Evolutionary conservation across 257 asterid species (phyloP).

Genomic region (Linderniella brevidens): DNA sequence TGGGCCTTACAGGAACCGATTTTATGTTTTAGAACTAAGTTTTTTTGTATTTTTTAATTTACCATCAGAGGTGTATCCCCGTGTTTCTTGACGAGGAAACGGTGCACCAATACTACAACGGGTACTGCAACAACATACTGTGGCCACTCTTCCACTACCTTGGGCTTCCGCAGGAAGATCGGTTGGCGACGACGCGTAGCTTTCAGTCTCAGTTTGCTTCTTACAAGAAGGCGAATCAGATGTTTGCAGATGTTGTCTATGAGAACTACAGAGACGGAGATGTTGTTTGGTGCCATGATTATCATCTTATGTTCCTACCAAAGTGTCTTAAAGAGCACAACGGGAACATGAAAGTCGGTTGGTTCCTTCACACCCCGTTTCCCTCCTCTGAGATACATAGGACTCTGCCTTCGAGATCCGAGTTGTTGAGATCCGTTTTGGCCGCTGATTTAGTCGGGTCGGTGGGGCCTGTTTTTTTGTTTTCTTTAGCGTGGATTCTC

Average conservation of each 20-base stretch:
- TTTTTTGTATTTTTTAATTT: background rate
- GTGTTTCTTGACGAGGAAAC: conserved; percentile 75
- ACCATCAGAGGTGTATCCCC: conserved; percentile 62
- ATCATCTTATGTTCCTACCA: conserved; percentile 84
- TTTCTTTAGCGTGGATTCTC: no score
- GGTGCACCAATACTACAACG: conserved; percentile 75
- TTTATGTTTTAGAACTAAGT: conserved; percentile 2
- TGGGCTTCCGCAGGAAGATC: conserved; percentile 84
- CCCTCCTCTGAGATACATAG: conserved; percentile 85
- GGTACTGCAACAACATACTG: conserved; percentile 78
- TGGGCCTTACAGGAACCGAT: no score
- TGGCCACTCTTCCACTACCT: conserved; percentile 95
- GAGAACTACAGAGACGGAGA: conserved; percentile 71
- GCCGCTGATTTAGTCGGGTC: conserved; percentile 92
- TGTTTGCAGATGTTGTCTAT: conserved; percentile 77
- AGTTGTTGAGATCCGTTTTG: conserved; percentile 59
- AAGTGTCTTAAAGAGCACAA: conserved; percentile 62
- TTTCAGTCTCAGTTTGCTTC: conserved; percentile 86
- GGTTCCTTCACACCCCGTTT: conserved; percentile 92
- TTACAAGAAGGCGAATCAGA: conserved; percentile 68
- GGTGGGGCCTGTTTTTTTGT: background rate
- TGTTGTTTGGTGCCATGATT: conserved; percentile 89
- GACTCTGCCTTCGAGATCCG: conserved; percentile 78
- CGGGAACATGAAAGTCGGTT: conserved; percentile 70
- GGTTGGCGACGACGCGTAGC: conserved; percentile 84